Base-by-base conservation (phyloP, 2,329 filamentous ascomycete species). In the Rutstroemia sp. region DNA sequence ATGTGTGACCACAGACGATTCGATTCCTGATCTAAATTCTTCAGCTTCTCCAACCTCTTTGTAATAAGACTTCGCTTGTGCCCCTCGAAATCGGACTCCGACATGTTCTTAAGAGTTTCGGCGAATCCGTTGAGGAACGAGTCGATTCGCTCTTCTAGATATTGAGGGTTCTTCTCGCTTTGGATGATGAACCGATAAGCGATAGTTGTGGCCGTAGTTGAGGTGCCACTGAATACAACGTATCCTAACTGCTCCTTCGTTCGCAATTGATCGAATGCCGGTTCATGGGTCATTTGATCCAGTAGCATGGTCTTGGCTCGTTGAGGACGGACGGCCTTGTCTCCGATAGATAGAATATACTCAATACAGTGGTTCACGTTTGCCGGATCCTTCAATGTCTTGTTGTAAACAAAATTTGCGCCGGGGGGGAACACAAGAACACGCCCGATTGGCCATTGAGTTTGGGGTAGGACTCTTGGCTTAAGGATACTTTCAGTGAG, bases 241-340 rank as follows among this genome's bases (percentile, higher is more conserved):
- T 99, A 99, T 12, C 94, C 94, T 6, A 99, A 85, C 73, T 99
- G 92, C 71, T 99, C 92, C 72, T 97, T 96, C 45, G 94, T 97
- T 50, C 94, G 84, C 7, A 99, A 79, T 70, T 95, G 91, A 72
- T 99, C 90, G 68, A 97, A 99, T 8, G 88, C 88, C 4, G 92
- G 92, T 73, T 99, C 94, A 56, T 95, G 88, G 0, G 90, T 85
- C 74, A 99, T 88, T 72, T 97, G 94, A 25, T 89, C 87, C 44
- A 96, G 79, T 5, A 99, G 78, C 44, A 95, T 77, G 0, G 89
- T 79, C 71, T 88, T 91, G 14, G 92, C 88, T 17, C 90, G 83
- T 12, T 88, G 72, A 5, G 72, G 68, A n/a, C 84, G 80, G 67
- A 95, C 85, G 3, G 82, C 78, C 61, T 84, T 82, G 60, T 82